Evolutionary conservation across 345 rosid species (phyloP).

Genomic region (Microthlaspi erraticum): DNA sequence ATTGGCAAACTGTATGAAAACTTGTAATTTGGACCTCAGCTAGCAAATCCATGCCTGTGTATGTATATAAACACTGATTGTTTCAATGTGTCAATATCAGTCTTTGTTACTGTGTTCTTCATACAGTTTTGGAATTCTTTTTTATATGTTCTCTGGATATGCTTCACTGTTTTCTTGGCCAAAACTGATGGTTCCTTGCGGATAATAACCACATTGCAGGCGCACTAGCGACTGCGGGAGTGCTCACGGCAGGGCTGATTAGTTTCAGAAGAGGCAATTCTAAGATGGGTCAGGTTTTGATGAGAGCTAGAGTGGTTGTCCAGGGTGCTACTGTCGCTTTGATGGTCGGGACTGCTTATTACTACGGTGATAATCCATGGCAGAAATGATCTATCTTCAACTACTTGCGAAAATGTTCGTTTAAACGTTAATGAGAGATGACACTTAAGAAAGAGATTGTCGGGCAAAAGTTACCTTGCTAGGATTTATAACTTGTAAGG

Average conservation of each 20-base stretch:
- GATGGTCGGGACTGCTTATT: conserved; percentile 89
- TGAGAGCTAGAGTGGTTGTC: conserved; percentile 85
- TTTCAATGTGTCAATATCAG: conserved; percentile 7
- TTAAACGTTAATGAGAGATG: not conserved
- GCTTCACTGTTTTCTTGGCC: not conserved
- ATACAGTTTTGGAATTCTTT: too few species aligned
- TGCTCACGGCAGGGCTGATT: conserved; percentile 92
- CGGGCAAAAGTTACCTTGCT: conserved; percentile 18
- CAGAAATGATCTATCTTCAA: conserved; percentile 44
- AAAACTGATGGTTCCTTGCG: not conserved
- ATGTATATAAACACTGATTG: not conserved
- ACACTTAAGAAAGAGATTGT: not conserved
- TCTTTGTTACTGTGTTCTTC: not conserved
- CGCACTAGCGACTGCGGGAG: conserved; percentile 92
- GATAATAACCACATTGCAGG: conserved; percentile 51
- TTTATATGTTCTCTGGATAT: not conserved
- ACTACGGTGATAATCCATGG: conserved; percentile 94
- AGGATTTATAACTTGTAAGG: conserved; percentile 31
- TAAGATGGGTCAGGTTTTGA: conserved; percentile 69
- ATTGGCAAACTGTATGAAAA: not conserved
- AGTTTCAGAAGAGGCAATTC: conserved; percentile 83
- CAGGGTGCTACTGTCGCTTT: conserved; percentile 89
- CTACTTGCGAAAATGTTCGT: not conserved
- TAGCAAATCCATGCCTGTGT: not conserved
- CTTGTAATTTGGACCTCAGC: conserved; percentile 3